Conservation (phyloP, 108 stramenopile species). For the Schizochytrium sp. region DNA sequence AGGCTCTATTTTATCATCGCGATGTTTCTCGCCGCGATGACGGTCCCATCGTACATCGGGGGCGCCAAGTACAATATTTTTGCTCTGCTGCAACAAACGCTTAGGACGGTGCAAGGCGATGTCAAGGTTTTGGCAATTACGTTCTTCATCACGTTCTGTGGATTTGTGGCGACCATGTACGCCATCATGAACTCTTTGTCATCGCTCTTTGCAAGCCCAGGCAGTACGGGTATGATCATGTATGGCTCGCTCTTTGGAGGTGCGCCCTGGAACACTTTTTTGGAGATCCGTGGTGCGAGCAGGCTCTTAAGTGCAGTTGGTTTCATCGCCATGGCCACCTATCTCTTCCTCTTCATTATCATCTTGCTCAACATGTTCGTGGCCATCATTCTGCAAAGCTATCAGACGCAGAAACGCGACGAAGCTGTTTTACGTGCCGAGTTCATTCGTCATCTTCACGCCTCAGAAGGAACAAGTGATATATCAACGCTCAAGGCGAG, state of each 20-base stretch:
- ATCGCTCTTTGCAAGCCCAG: not conserved
- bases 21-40: not conserved
- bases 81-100: not conserved
- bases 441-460: not conserved
- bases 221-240: not conserved
- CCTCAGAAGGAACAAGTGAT: not conserved
- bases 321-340: not conserved
- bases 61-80: not conserved
- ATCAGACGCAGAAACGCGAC: not conserved
- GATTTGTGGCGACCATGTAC: not conserved
- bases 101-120: not conserved
- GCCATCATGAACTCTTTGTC: not conserved
- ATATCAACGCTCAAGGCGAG: not conserved
- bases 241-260: not conserved
- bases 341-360: slow-evolving; percentile 1
- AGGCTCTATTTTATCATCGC: not conserved
- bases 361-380: slow-evolving; percentile 8
- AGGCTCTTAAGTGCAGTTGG: not conserved
- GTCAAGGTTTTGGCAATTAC: not conserved
- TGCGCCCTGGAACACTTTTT: not conserved
- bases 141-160: not conserved
- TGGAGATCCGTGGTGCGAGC: not conserved
- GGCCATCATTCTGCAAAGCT: not conserved
- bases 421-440: not conserved
- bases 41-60: not conserved